Percentiles rank a stretch among this genome's conserved stretches.
Evolutionary conservation across 306 rosid species (phyloP).

Genomic region (Abrus precatorius): DNA sequence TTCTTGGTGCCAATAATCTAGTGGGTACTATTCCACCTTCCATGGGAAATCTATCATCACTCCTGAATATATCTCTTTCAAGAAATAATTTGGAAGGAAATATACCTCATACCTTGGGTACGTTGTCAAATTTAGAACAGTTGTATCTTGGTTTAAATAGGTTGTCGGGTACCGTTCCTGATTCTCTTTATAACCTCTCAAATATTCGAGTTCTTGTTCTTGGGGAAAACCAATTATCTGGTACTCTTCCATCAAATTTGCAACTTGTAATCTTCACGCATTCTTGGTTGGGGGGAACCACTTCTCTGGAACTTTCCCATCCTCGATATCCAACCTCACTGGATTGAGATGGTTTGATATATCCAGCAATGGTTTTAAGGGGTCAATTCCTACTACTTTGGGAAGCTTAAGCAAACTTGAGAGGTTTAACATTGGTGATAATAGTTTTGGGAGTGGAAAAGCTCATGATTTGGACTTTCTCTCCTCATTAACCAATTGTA

Average conservation of each 20-base stretch:
- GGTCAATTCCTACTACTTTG: slow-evolving; percentile 35
- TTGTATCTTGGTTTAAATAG: not conserved
- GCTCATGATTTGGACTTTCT: slow-evolving; percentile 46
- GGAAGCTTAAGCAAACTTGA: slow-evolving; percentile 30
- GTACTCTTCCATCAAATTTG: slow-evolving; percentile 39
- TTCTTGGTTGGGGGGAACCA: not conserved
- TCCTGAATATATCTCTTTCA: not conserved
- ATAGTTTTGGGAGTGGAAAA: slow-evolving; percentile 40
- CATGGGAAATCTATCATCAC: slow-evolving; percentile 48
- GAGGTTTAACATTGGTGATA: fast-evolving
- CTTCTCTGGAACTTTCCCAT: slow-evolving; percentile 19
- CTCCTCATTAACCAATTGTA: slow-evolving; percentile 46
- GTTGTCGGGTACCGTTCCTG: slow-evolving; percentile 40
- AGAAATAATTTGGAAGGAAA: slow-evolving; percentile 39
- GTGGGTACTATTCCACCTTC: slow-evolving; percentile 46
- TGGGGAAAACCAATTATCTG: not conserved
- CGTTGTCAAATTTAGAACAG: not conserved
- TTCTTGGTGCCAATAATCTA: not conserved
- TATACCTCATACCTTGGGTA: slow-evolving; percentile 38
- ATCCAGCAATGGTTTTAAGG: not conserved
- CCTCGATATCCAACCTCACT: slow-evolving; percentile 44
- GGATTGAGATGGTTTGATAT: not conserved
- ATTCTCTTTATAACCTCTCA: slow-evolving; percentile 49
- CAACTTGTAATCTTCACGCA: not conserved
- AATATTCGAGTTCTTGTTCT: not conserved